phyloP scores from a whole-genome alignment of 1,139 yeast genomes.

The Zygoascus sp. region DNA sequence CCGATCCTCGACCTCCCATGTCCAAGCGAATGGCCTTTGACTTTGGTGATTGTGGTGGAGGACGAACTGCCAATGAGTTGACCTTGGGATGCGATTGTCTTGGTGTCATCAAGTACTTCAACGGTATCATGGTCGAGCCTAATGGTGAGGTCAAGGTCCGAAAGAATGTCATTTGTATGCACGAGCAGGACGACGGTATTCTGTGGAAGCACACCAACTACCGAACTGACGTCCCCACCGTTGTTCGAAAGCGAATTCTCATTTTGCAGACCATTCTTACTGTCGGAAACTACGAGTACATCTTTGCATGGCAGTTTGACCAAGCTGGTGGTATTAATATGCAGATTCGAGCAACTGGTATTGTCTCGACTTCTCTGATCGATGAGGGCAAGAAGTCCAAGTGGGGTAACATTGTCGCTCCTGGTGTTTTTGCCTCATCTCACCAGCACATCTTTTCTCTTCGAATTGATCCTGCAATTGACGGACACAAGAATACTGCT shows the following conservation, averaged over 20 bases:
- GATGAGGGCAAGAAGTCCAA: conserved; percentile 70
- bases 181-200: conserved; percentile 82
- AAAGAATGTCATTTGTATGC: conserved; percentile 80
- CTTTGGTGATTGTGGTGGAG: conserved; percentile 88
- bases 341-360: conserved; percentile 87
- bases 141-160: conserved; percentile 62
- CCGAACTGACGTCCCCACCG: conserved; percentile 68
- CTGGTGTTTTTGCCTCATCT: conserved; percentile 81
- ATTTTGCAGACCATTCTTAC: conserved; percentile 84
- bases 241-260: conserved; percentile 81
- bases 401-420: conserved; percentile 83
- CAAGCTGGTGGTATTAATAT: conserved; percentile 81
- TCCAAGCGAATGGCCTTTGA: conserved; percentile 93
- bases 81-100: conserved; percentile 84
- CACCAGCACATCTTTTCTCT: conserved; percentile 84
- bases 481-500: conserved; percentile 70
- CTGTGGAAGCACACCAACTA: conserved; percentile 81
- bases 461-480: conserved; percentile 84
- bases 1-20: conserved; percentile 85
- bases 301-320: conserved; percentile 69
- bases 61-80: conserved; percentile 70
- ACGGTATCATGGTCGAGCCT: conserved; percentile 55
- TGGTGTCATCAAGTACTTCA: conserved; percentile 79
- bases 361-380: conserved; percentile 63
- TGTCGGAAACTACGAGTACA: conserved; percentile 86